A percentile compares a stretch with the other conserved stretches of the same genome.
These are phyloP conservation scores for Endothia cerciana DNA, from an alignment of 2,329 filamentous ascomycete genomes.

Conservation along the genomic window DNA sequence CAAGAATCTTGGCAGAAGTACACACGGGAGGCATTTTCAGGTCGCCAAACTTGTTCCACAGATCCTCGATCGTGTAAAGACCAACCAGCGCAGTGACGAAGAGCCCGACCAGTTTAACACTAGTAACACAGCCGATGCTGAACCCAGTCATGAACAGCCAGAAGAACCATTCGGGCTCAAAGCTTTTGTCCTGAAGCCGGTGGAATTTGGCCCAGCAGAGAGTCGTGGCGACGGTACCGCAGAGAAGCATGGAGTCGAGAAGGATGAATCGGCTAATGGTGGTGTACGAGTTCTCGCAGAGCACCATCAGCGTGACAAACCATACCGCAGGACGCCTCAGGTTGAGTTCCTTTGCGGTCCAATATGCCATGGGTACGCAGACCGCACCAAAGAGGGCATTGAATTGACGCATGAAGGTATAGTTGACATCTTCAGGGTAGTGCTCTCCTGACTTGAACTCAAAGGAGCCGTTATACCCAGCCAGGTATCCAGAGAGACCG, in stretches of 20 bases:
- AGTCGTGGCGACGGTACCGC: constrained; percentile 96
- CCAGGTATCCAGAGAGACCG: constrained; percentile 91
- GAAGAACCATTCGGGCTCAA: constrained; percentile 88
- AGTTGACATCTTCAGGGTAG: constrained; percentile 92
- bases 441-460: constrained; percentile 99
- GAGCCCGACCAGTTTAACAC: constrained; percentile 96
- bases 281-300: constrained; percentile 99
- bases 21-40: constrained; percentile 83
- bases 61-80: constrained; percentile 91
- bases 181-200: constrained; percentile 80
- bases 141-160: constrained; percentile 94
- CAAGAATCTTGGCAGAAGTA: constrained; percentile 23
- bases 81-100: constrained; percentile 96
- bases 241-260: constrained; percentile 97
- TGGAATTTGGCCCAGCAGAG: constrained; percentile 98
- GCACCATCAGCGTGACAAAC: constrained; percentile 94
- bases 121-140: constrained; percentile 97
- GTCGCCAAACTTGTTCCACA: constrained; percentile 98
- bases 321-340: constrained; percentile 87
- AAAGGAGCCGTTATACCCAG: constrained; percentile 98
- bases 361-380: constrained; percentile 93
- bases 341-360: constrained; percentile 87
- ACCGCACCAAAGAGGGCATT: constrained; percentile 93
- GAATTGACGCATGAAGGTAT: constrained; percentile 98
- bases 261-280: constrained; percentile 98